Evolutionary conservation across 2,329 filamentous ascomycete genomes (phyloP), one percentile per base, ranked within the genome.

Genomic region (Trichothecium roseum): DNA sequence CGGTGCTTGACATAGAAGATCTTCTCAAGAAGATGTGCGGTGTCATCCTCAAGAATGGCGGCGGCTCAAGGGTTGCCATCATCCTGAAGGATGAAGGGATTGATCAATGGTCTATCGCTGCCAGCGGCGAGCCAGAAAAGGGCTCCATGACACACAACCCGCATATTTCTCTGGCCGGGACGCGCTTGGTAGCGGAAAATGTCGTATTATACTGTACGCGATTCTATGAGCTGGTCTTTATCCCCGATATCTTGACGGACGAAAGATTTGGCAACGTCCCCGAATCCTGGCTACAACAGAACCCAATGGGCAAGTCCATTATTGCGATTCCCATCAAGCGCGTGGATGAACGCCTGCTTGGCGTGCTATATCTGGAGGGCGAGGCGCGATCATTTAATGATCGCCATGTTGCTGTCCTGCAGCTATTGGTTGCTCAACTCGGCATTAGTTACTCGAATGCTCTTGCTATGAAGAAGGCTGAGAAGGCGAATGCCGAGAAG

Each of bases 311-410:
- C 46, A 83, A 78, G 49, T 77, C 81, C 4, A 76, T 88, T 40
- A 87, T 89, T 40, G 78, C 81, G n/a, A 75, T 88, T 28, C 84
- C 84, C 0, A 88, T 89, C 38, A 66, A 77, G 32, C 82, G 87
- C 51, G 83, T 80, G 4, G 69, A 87, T 51, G 82, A 80, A 3
- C 69, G 73, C 22, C 66, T 88, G 4, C 66, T 87, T 9, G 84
- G 84, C 1, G 78, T 82, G 13, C 64, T 88, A 13, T 88, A 88
- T 46, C 71, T 87, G 3, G 82, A 88, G 57, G 74, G 82, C 17
- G 70, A 81, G 30, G 77, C 82, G 0, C 80, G 81, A 17, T 81
- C 79, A 1, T 87, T 89, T 46, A 87, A 82, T 0, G 81, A 87
- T 51, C 72, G 82, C 17, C 81, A 80, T 42, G 68, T 79, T 17